A percentile compares a stretch with the other conserved stretches of the same genome.
Evolutionary conservation across 73 alveolate species (phyloP).

Genomic region (Paraurostyla sp.): DNA sequence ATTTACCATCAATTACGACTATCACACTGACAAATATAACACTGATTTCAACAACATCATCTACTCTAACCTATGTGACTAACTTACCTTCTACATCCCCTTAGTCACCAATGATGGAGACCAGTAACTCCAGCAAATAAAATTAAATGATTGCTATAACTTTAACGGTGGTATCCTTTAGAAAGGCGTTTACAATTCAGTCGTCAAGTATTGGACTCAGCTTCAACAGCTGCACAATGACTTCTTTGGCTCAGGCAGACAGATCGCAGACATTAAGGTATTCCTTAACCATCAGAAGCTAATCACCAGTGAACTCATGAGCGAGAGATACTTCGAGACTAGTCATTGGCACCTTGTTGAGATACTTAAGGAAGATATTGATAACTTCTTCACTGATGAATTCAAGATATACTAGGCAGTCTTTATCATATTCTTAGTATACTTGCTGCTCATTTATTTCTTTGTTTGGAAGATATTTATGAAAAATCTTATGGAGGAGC

Average conservation of each 20-base stretch:
- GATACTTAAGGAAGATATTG: slow-evolving; percentile 22
- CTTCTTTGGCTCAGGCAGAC: background rate
- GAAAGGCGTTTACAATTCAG: slow-evolving; percentile 34
- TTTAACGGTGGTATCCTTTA: slow-evolving; percentile 35
- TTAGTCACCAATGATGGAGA: background rate
- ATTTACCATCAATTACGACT: background rate
- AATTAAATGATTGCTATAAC: background rate
- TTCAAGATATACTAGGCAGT: background rate
- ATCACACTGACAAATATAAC: slow-evolving; percentile 15
- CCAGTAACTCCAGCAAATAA: background rate
- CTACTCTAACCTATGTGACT: background rate
- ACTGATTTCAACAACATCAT: background rate
- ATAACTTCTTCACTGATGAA: slow-evolving; percentile 2
- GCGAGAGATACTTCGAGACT: background rate
- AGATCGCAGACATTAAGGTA: background rate
- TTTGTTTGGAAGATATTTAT: slow-evolving; percentile 53
- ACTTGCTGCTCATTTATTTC: slow-evolving; percentile 28
- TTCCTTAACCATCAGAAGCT: slow-evolving; percentile 13
- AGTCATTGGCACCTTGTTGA: slow-evolving; percentile 14
- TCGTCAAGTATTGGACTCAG: slow-evolving; percentile 39
- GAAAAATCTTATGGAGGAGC: slow-evolving; percentile 41
- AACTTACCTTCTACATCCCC: background rate
- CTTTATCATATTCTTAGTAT: slow-evolving; percentile 26
- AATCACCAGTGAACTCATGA: background rate
- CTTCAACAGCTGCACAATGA: slow-evolving; percentile 29